Evolutionary conservation across 495 filamentous ascomycete genomes (phyloP), one percentile per base, ranked within the genome.

Genomic region (Talaromyces liani): DNA sequence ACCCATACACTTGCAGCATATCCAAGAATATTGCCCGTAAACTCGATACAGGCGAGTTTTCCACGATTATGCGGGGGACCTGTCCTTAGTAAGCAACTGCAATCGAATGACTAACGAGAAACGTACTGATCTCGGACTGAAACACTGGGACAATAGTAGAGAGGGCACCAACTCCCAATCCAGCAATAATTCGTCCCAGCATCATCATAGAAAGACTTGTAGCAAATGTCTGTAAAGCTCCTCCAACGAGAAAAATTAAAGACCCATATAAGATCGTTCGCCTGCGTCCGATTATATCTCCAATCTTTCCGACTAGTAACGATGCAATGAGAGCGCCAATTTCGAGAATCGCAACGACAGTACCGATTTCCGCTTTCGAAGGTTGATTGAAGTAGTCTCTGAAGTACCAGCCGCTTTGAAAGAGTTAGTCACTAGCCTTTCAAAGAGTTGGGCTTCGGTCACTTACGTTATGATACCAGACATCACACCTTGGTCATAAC

Each of bases 401-500:
- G 72, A 98, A 98, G 71, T 89, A 89, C 61, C 81, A 80, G 47
- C 92, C 92, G 51, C 93, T 97, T 9, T 49, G n/a, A 67, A 63
- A 18, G 9, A 45, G 66, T 73, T 58, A 73, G 63, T 58, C 20
- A 61, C 66, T 10, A 20, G 6, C 27, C 16, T 41, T 29, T 24
- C 41, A 9, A 20, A 27, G 58, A n/a, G 31, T 29, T 34, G 59
- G 24, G 59, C 33, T 59, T 58, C 65, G 22, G 49, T 61, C 29
- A 82, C 90, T 67, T 82, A 97, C 92, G 90, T 97, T 77, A 98
- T 97, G 70, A 98, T 96, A 49, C 94, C 95, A 64, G 95, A 98
- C 94, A 97, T 98, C 55, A 98, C 94, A 64, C 94, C 94, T 75
- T 98, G 94, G 72, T 98, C 94, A 84, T 98, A 98, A 61, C 94